Conservation (phyloP, 345 rosid species). For the Eucalyptus dawsonii region DNA sequence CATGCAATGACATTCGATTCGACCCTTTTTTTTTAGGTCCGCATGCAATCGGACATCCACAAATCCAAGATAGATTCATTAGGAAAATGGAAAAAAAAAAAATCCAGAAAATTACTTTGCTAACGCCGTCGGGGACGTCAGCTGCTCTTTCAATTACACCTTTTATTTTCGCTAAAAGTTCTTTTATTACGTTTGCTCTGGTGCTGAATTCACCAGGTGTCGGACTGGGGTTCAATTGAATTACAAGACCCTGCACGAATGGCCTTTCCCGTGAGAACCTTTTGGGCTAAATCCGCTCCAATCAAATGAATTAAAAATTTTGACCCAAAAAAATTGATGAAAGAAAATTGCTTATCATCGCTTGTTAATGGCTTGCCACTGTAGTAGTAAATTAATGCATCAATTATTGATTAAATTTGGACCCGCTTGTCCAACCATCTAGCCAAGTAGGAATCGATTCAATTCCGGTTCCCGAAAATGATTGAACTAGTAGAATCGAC, state of each 20-base stretch:
- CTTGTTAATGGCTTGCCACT: neutral
- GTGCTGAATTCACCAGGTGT: neutral
- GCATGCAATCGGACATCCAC: neutral
- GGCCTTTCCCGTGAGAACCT: neutral
- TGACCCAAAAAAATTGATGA: too few species aligned
- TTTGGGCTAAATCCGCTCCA: neutral
- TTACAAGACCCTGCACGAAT: neutral
- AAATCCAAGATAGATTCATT: neutral
- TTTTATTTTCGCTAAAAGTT: neutral
- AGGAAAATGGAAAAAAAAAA: neutral
- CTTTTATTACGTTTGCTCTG: neutral
- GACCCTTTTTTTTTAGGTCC: neutral
- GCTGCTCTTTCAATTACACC: neutral
- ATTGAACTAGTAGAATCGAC: fast-evolving
- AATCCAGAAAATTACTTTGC: neutral
- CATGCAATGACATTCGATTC: neutral
- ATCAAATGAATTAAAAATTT: neutral
- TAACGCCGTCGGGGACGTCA: neutral
- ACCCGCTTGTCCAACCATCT: neutral
- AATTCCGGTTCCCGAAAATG: fast-evolving
- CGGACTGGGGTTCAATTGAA: neutral
- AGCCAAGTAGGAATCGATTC: neutral
- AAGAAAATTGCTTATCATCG: neutral
- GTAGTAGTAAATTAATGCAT: neutral
- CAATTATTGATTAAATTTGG: neutral